Conservation (phyloP, 2,329 filamentous ascomycete species). For the Penicillium psychrosexuale region DNA sequence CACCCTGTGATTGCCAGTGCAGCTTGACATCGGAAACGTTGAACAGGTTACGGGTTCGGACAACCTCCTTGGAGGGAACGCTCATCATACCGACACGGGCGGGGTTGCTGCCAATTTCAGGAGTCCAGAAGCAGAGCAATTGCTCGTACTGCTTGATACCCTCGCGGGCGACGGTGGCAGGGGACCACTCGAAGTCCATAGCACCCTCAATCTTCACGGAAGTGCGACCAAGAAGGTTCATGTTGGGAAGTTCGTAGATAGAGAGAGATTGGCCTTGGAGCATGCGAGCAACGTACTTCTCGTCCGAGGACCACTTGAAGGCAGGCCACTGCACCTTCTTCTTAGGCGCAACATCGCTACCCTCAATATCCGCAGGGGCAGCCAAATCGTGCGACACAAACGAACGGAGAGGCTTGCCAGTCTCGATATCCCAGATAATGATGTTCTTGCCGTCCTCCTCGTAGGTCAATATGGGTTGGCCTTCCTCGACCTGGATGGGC, state of each 20-base stretch:
- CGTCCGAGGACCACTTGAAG: slow-evolving; percentile 98
- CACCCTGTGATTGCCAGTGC: slow-evolving; percentile 94
- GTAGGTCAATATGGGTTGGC: slow-evolving; percentile 75
- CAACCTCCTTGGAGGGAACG: slow-evolving; percentile 88
- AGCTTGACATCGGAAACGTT: slow-evolving; percentile 97
- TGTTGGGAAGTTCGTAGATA: slow-evolving; percentile 82
- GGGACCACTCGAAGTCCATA: slow-evolving; percentile 97
- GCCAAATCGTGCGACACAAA: slow-evolving; percentile 82
- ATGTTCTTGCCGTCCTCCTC: slow-evolving; percentile 99
- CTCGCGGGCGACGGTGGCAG: slow-evolving; percentile 74
- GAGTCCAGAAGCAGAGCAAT: slow-evolving; percentile 97
- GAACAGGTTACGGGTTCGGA: slow-evolving; percentile 94
- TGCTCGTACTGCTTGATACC: slow-evolving; percentile 91
- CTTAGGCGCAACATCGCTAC: slow-evolving; percentile 64
- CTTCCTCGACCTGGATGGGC: slow-evolving; percentile 87
- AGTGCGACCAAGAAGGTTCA: slow-evolving; percentile 86
- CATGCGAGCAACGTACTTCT: slow-evolving; percentile 93
- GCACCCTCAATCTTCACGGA: slow-evolving; percentile 95
- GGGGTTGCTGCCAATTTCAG: slow-evolving; percentile 95
- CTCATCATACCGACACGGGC: slow-evolving; percentile 97
- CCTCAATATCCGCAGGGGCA: slow-evolving; percentile 55
- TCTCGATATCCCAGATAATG: slow-evolving; percentile 95
- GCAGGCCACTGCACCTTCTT: slow-evolving; percentile 97
- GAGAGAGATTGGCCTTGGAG: slow-evolving; percentile 85
- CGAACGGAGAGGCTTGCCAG: slow-evolving; percentile 82